Evolutionary conservation across 1,284 basidiomycete species (phyloP).

Genomic region (Athelia sp.): DNA sequence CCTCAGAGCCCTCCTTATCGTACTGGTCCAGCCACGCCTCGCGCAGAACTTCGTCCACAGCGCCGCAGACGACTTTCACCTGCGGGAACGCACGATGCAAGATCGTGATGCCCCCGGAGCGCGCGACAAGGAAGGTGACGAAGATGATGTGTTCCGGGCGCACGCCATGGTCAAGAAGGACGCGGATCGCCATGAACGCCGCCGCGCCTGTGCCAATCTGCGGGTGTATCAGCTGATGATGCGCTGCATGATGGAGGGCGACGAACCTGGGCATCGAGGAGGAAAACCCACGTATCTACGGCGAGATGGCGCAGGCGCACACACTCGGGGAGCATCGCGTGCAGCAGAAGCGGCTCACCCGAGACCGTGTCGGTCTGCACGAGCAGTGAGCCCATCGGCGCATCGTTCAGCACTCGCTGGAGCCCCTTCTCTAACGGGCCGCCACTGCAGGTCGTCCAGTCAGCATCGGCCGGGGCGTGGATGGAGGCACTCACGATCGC

Average conservation of each 20-base stretch:
- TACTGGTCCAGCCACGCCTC: constrained; percentile 66
- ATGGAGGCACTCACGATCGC: constrained; percentile 55
- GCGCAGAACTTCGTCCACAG: constrained; percentile 69
- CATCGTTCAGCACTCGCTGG: constrained; percentile 81
- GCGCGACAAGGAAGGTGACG: constrained; percentile 82
- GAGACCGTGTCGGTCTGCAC: constrained; percentile 85
- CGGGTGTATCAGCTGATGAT: neutral
- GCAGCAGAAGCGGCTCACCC: constrained; percentile 87
- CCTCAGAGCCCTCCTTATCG: constrained; percentile 24
- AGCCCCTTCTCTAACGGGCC: constrained; percentile 91
- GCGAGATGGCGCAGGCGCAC: constrained; percentile 66
- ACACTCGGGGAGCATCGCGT: constrained; percentile 72
- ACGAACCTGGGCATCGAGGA: constrained; percentile 85
- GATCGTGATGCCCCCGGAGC: constrained; percentile 73
- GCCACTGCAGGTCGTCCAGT: constrained; percentile 46
- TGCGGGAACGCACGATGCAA: constrained; percentile 79
- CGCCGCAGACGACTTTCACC: constrained; percentile 79
- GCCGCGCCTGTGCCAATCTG: constrained; percentile 94
- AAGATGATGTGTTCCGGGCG: constrained; percentile 81
- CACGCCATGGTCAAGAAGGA: constrained; percentile 94
- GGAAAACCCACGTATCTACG: constrained; percentile 73
- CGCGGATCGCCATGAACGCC: constrained; percentile 95
- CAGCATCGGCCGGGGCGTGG: neutral
- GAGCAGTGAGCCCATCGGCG: constrained; percentile 83
- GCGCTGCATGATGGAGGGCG: neutral